Evolutionary conservation across 2,329 filamentous ascomycete genomes (phyloP).

Genomic region (Gnomoniopsis sp.): DNA sequence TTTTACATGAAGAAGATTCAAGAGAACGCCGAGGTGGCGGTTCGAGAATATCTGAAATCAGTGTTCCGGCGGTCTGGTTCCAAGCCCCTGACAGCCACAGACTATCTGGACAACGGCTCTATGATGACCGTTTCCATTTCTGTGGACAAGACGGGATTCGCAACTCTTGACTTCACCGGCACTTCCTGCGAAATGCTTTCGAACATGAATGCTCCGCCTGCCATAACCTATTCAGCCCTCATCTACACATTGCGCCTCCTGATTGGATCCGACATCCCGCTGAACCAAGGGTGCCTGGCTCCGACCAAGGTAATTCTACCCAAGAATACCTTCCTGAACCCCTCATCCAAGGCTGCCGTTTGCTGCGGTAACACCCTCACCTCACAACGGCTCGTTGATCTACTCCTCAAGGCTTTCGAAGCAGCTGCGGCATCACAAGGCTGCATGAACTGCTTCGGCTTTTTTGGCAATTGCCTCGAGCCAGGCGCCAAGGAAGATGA

Average conservation of each 20-base stretch:
- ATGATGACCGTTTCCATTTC: slow-evolving; percentile 36
- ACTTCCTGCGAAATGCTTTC: slow-evolving; percentile 31
- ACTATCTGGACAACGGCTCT: slow-evolving; percentile 35
- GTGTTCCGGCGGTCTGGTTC: slow-evolving; percentile 63
- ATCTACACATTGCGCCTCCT: slow-evolving; percentile 32
- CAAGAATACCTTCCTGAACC: slow-evolving; percentile 28
- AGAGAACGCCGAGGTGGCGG: slow-evolving; percentile 35
- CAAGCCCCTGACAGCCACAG: slow-evolving; percentile 48
- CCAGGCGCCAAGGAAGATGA: slow-evolving; percentile 19
- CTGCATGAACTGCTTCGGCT: slow-evolving; percentile 29
- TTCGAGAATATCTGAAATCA: slow-evolving; percentile 27
- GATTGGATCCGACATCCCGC: slow-evolving; percentile 30
- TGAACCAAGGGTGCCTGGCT: slow-evolving; percentile 33
- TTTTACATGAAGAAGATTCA: slow-evolving; percentile 39
- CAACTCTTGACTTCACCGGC: slow-evolving; percentile 30
- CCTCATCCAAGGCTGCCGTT: slow-evolving; percentile 18
- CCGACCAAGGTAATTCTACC: slow-evolving; percentile 30
- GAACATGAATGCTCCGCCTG: slow-evolving; percentile 27
- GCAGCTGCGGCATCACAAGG: slow-evolving; percentile 26
- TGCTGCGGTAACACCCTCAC: slow-evolving; percentile 38
- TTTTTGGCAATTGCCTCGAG: slow-evolving; percentile 18
- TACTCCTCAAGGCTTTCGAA: slow-evolving; percentile 27
- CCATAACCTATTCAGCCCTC: slow-evolving; percentile 27
- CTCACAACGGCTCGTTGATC: slow-evolving; percentile 28
- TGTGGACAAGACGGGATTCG: slow-evolving; percentile 24